Percentiles rank a stretch among this genome's conserved stretches.
Conservation (phyloP, 257 asterid species). For the Fraxinus quadrangulata region DNA sequence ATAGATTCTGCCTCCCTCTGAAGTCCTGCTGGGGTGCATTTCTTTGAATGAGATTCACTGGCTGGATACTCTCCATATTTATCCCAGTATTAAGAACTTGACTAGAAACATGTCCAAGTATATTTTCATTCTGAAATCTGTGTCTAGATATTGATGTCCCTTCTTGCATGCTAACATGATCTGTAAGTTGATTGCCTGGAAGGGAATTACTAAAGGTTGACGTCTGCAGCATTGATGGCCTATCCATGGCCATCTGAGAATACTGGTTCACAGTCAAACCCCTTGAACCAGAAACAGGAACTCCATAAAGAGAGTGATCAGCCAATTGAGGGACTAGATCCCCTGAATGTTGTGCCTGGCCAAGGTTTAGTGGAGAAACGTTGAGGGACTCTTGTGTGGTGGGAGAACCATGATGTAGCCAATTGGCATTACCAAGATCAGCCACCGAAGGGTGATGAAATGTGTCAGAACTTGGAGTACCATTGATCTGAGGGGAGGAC, state of each 20-base stretch:
- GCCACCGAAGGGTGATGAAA: slow-evolving; percentile 48
- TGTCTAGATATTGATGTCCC: slow-evolving; percentile 44
- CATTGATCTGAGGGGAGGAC: slow-evolving; percentile 45
- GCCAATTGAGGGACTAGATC: slow-evolving; percentile 64
- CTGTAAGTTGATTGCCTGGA: slow-evolving; percentile 55
- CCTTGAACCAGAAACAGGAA: slow-evolving; percentile 81
- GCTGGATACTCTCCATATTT: slow-evolving; percentile 51
- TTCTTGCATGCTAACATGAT: slow-evolving; percentile 49
- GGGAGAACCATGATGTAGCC: slow-evolving; percentile 62
- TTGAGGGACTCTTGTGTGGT: slow-evolving; percentile 59
- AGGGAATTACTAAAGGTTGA: slow-evolving; percentile 45
- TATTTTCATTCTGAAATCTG: slow-evolving; percentile 54
- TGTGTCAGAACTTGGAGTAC: slow-evolving; percentile 52
- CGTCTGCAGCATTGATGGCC: slow-evolving; percentile 54
- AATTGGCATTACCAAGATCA: slow-evolving; percentile 57
- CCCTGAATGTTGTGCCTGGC: slow-evolving; percentile 49
- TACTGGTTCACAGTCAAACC: slow-evolving; percentile 52
- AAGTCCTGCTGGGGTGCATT: slow-evolving; percentile 44
- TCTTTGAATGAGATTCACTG: slow-evolving; percentile 45
- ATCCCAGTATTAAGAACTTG: slow-evolving; percentile 42
- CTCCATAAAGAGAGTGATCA: slow-evolving; percentile 87
- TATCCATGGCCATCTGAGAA: slow-evolving; percentile 53
- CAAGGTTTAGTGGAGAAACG: slow-evolving; percentile 49
- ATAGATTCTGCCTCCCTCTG: slow-evolving; percentile 44
- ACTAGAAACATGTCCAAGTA: slow-evolving; percentile 43